Evolutionary conservation across 768 basidiomycete species (phyloP).

Genomic region (Tricholoma hemisulphureum): DNA sequence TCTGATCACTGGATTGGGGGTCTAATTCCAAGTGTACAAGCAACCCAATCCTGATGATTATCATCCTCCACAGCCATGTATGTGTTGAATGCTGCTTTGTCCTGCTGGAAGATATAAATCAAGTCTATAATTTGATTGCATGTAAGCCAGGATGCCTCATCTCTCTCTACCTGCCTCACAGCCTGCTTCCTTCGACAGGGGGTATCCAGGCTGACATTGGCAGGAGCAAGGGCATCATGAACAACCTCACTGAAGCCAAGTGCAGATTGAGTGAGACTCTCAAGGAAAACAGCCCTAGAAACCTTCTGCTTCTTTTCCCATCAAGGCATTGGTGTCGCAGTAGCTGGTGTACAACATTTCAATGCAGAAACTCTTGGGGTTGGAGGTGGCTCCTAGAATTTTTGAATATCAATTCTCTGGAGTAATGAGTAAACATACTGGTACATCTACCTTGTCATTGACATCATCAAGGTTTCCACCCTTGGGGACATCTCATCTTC

Average conservation of each 20-base stretch:
- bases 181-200: slow-evolving; percentile 13
- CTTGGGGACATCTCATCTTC: too few species aligned
- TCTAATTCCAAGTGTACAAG: not conserved
- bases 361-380: not conserved
- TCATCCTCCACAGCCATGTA: slow-evolving; percentile 12
- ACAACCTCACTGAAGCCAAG: not conserved
- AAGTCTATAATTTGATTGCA: slow-evolving; percentile 4
- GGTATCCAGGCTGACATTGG: slow-evolving; percentile 3
- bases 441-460: too few species aligned
- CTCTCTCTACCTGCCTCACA: slow-evolving; percentile 8
- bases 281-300: not conserved
- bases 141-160: slow-evolving; percentile 15
- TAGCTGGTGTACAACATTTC: not conserved
- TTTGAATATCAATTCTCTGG: too few species aligned
- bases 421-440: too few species aligned
- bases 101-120: slow-evolving; percentile 10
- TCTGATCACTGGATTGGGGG: not conserved
- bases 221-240: slow-evolving; percentile 5
- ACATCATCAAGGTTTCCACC: too few species aligned
- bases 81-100: slow-evolving; percentile 14
- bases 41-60: not conserved
- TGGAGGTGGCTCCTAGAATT: too few species aligned
- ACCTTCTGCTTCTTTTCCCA: not conserved
- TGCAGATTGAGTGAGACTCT: not conserved
- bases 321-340: too few species aligned